Evolutionary conservation across 2,329 filamentous ascomycete species (phyloP), one percentile per base, ranked within the genome.

Genomic region (Aspergillus quadrilineatus): DNA sequence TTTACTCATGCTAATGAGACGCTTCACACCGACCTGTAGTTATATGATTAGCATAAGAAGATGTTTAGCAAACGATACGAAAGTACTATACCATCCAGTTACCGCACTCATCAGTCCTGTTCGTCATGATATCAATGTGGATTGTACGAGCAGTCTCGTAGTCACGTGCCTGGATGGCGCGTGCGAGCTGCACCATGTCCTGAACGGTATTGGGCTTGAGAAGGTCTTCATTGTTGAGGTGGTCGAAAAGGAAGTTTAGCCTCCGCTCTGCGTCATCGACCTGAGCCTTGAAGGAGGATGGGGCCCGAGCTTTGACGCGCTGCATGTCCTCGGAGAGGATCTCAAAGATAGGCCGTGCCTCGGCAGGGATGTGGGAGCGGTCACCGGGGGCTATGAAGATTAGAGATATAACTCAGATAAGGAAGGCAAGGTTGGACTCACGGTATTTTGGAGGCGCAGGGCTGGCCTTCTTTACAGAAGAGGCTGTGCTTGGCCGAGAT

Each of bases 221-320:
- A 41, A 97, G 80, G 68, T 97, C 92, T 69, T 92, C 89, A 64
- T 97, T 97, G 81, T 97, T 99, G 46, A 99, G 81, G 73, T 97
- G 92, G 70, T 99, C 93, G 72, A 97, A 97, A n/a, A 99, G 80
- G 49, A 97, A 87, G 67, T 89, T 90, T 57, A 99, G 82, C 29
- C 94, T 87, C 77, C 96, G 96, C 72, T 96, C 90, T 2, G 92
- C 94, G 71, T 97, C 94, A 67, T 91, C 89, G 17, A 99, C 92
- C 72, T 97, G 92, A 12, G 87, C 83, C 61, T 90, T 88, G 77
- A 94, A 97, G 14, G 88, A 87, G n/a, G 88, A 80, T 15, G 94
- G 94, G 0, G 94, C 94, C 64, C 90, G 89, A 32, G 86, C 78
- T 58, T 92, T 92, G 54, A 99, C 89, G 34, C 92, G 89, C 66